A percentile compares a stretch with the other conserved stretches of the same genome.
These are phyloP conservation scores for Pseudomonodictys pantanalensis DNA, from an alignment of 495 filamentous ascomycete species.

Conservation along the genomic window DNA sequence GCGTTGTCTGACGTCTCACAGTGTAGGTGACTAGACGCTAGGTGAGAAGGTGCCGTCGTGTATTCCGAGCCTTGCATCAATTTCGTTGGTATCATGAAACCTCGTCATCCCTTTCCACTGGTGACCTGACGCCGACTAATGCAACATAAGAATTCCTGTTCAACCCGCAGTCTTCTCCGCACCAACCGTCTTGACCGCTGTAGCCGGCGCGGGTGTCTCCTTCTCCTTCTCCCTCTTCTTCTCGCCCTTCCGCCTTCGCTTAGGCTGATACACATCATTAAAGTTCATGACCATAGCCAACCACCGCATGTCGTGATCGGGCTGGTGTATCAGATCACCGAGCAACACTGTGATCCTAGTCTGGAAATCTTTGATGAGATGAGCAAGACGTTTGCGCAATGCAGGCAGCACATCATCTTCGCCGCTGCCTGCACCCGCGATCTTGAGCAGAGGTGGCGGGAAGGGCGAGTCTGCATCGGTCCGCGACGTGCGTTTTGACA, in stretches of 20 bases:
- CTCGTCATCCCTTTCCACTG: too few species aligned
- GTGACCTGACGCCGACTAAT: too few species aligned
- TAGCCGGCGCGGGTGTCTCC: slow-evolving; percentile 21
- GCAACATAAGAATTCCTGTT: too few species aligned
- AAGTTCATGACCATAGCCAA: slow-evolving; percentile 98
- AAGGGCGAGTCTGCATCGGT: slow-evolving; percentile 36
- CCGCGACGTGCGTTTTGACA: not conserved
- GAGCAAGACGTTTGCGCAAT: slow-evolving; percentile 65
- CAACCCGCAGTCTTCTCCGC: not conserved
- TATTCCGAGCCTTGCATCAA: too few species aligned
- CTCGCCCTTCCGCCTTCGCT: slow-evolving; percentile 49
- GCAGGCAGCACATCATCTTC: slow-evolving; percentile 72
- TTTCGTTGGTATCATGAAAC: too few species aligned
- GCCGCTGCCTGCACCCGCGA: slow-evolving; percentile 22
- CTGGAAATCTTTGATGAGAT: slow-evolving; percentile 71
- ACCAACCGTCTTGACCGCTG: too few species aligned
- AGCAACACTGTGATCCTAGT: slow-evolving; percentile 73
- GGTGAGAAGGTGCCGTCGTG: too few species aligned
- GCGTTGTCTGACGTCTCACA: too few species aligned
- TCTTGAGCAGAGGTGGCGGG: slow-evolving; percentile 30
- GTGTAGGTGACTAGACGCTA: too few species aligned
- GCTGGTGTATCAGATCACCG: slow-evolving; percentile 87
- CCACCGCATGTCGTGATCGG: slow-evolving; percentile 93
- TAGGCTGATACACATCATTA: slow-evolving; percentile 88
- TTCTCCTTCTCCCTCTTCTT: slow-evolving; percentile 25